Evolutionary conservation across 192 early-diverging fungal species (phyloP), one percentile per base, ranked within the genome.

Genomic region (Entomortierella parvispora): DNA sequence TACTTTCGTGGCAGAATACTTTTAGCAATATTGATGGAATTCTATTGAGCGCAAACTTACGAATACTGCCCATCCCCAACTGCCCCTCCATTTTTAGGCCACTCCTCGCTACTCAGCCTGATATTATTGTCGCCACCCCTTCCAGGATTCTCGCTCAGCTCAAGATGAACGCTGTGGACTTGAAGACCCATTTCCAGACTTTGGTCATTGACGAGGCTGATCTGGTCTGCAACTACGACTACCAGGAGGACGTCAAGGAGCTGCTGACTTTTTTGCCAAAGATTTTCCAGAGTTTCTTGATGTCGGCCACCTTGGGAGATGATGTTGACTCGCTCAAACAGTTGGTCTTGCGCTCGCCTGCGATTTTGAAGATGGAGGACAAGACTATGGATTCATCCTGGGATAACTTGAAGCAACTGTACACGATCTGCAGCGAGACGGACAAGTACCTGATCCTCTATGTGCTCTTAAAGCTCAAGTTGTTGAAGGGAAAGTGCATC

Each of bases 181-280:
- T 62, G 40, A 64, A 74, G 34, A 60, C 70, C n/a, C 71, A 79
- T 23, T 68, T 68, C 43, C 92, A 96, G 58, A 92, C 90, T 11
- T 84, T 99, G 47, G 94, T 98, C 18, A 93, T 99, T 47, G 97
- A 99, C 58, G 97, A 99, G 82, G 96, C 96, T 0, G 97, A 99
- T 82, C 80, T 98, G 55, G 90, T 99, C 1, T 80, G 96, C 52
- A 95, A 93, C 40, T 99, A 94, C 81, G 97, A 96, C 18, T 94
- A 97, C 65, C 92, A 95, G 67, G 90, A 93, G 40, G 97, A 99
- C 72, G 77, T 99, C 33, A 85, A 87, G 50, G 88, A 90, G 31
- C 83, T 98, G 18, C 67, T 95, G 42, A 71, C 84, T 12, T 85
- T 87, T 51, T 72, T 95, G 62, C 95, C 96, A 49, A 92, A 93